Percentiles rank a stretch among this genome's conserved stretches.
These are phyloP conservation scores for Fusarium luffae DNA, from an alignment of 2,329 filamentous ascomycete species.

Conservation along the genomic window DNA sequence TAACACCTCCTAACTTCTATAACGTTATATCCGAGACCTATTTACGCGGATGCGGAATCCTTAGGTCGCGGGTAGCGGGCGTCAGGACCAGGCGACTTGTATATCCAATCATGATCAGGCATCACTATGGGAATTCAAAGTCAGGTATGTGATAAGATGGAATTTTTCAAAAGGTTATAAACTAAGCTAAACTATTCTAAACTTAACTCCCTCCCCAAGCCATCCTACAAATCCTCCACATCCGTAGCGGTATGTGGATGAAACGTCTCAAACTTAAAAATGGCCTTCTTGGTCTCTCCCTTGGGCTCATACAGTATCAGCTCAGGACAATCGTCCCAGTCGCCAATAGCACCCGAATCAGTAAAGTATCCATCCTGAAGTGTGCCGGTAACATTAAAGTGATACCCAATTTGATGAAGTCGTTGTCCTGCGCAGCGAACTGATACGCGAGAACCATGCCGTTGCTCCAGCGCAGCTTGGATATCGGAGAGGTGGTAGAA, in stretches of 20 bases:
- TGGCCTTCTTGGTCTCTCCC: slow-evolving; percentile 20
- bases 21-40: background rate
- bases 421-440: slow-evolving; percentile 11
- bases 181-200: background rate
- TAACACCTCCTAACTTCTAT: background rate
- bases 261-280: slow-evolving; percentile 30
- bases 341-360: background rate
- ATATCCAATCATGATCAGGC: background rate
- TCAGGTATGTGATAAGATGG: background rate
- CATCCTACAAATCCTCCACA: slow-evolving; percentile 18
- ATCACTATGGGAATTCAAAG: background rate
- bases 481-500: slow-evolving; percentile 16
- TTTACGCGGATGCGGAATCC: background rate
- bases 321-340: slow-evolving; percentile 2
- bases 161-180: slow-evolving; percentile 13
- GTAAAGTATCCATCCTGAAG: slow-evolving; percentile 10
- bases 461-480: slow-evolving; percentile 6
- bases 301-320: slow-evolving; percentile 22
- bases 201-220: too few species aligned
- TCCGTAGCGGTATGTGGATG: slow-evolving; percentile 23
- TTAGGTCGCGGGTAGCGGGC: background rate
- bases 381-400: slow-evolving; percentile 24
- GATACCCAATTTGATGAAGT: slow-evolving; percentile 12
- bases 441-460: slow-evolving; percentile 20
- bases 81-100: background rate